Percentiles rank a stretch among this genome's conserved stretches.
phyloP scores from a whole-genome alignment of 2,329 filamentous ascomycete species.

The Pestalotiopsis sp. region DNA sequence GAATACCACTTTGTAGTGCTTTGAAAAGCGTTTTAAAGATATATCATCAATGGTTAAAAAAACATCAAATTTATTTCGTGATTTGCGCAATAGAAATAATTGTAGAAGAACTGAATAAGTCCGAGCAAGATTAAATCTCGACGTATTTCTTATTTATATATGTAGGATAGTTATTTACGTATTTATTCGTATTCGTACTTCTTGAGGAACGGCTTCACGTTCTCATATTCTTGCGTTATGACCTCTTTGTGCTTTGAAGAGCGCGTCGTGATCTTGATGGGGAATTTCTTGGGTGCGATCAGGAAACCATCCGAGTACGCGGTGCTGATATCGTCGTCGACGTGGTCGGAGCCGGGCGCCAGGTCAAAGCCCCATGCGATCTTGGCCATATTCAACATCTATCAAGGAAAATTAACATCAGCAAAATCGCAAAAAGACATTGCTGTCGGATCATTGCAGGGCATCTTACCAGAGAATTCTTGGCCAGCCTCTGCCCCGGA shows the following conservation, averaged over 20 bases:
- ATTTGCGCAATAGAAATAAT: no score
- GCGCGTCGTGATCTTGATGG: slow-evolving; percentile 7
- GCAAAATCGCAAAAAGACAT: background rate
- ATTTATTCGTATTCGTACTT: slow-evolving; percentile 4
- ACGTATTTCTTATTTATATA: background rate
- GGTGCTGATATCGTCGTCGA: slow-evolving; percentile 9
- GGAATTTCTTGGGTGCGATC: slow-evolving; percentile 9
- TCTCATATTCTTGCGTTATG: slow-evolving; percentile 3
- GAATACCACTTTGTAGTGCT: no score
- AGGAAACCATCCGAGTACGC: slow-evolving; percentile 10
- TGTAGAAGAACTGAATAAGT: background rate
- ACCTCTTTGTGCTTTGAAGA: background rate
- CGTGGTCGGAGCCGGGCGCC: background rate
- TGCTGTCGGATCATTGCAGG: background rate
- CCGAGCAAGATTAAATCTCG: background rate
- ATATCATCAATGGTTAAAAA: no score
- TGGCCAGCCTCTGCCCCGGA: slow-evolving; percentile 13
- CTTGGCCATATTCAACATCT: slow-evolving; percentile 13
- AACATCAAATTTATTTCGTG: no score
- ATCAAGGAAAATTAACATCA: background rate
- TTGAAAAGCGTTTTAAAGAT: no score
- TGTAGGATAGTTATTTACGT: background rate
- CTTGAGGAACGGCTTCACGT: slow-evolving; percentile 4
- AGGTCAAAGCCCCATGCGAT: slow-evolving; percentile 10
- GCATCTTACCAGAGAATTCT: background rate